phyloP scores from a whole-genome alignment of 2,329 filamentous ascomycete species.

The Ophiosphaerella herpotricha region DNA sequence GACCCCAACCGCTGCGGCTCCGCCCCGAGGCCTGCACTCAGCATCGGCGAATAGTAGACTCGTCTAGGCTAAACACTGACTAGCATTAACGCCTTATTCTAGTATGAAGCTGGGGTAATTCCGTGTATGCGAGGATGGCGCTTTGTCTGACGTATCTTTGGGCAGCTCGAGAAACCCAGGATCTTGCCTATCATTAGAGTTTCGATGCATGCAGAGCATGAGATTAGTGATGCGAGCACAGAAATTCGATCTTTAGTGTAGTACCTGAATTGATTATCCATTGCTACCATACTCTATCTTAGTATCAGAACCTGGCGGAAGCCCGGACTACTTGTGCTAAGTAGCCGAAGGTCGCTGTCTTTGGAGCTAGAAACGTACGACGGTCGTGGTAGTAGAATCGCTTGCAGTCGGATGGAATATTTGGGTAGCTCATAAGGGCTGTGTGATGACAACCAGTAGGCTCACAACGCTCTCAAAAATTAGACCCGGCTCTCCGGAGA shows the following conservation, averaged over 20 bases:
- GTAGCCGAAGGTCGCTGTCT: slow-evolving; percentile 8
- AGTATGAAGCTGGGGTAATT: slow-evolving; percentile 13
- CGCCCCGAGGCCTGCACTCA: slow-evolving; percentile 19
- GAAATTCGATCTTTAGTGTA: no score
- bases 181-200: background rate
- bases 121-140: slow-evolving; percentile 16
- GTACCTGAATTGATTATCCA: no score
- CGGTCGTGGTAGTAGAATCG: slow-evolving; percentile 2
- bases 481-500: slow-evolving; percentile 30
- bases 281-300: no score
- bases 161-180: background rate
- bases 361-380: slow-evolving; percentile 3
- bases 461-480: slow-evolving; percentile 1
- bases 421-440: slow-evolving; percentile 1
- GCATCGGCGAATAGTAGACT: slow-evolving; percentile 19
- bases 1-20: slow-evolving; percentile 30
- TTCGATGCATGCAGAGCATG: background rate
- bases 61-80: slow-evolving; percentile 11
- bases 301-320: no score
- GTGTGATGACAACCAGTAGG: slow-evolving; percentile 4
- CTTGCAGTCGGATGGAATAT: background rate
- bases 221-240: background rate
- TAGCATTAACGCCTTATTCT: slow-evolving; percentile 7
- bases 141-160: slow-evolving; percentile 5
- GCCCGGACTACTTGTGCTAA: background rate